A percentile compares a stretch with the other conserved stretches of the same genome.
These are phyloP conservation scores for Fusarium tricinctum DNA, from an alignment of 2,329 filamentous ascomycete genomes.

Conservation along the genomic window DNA sequence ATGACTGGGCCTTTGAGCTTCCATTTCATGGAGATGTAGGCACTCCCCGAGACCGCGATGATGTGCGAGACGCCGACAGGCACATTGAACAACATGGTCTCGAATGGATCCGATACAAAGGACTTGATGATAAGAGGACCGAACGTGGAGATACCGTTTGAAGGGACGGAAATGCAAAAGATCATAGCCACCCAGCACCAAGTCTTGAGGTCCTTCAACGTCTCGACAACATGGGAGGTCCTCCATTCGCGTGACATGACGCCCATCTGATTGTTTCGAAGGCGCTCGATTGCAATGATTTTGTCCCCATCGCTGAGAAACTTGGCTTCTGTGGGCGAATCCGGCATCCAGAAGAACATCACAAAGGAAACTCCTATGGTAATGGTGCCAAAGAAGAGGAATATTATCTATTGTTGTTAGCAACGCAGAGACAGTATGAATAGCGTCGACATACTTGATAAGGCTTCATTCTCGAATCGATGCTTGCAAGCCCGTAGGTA, in stretches of 20 bases:
- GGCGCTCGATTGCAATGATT: slow-evolving; percentile 66
- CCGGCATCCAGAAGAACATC: slow-evolving; percentile 64
- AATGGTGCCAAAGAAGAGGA: slow-evolving; percentile 66
- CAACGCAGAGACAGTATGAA: fast-evolving
- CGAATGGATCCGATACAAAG: slow-evolving; percentile 70
- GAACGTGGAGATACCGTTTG: slow-evolving; percentile 70
- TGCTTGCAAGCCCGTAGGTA: slow-evolving; percentile 71
- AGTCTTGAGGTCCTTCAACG: slow-evolving; percentile 69
- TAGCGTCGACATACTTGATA: slow-evolving; percentile 60
- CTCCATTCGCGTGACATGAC: slow-evolving; percentile 67
- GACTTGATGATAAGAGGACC: slow-evolving; percentile 71
- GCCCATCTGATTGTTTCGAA: slow-evolving; percentile 69
- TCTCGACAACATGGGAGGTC: slow-evolving; percentile 66
- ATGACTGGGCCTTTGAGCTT: slow-evolving; percentile 71
- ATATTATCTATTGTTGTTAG: slow-evolving; percentile 59
- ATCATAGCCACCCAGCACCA: slow-evolving; percentile 71
- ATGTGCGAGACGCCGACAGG: slow-evolving; percentile 72
- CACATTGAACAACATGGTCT: slow-evolving; percentile 72
- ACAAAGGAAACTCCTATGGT: slow-evolving; percentile 63
- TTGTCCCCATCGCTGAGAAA: slow-evolving; percentile 67
- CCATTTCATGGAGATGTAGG: slow-evolving; percentile 66
- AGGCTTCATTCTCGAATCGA: slow-evolving; percentile 59
- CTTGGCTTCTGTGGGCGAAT: slow-evolving; percentile 64
- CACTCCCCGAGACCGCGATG: slow-evolving; percentile 69
- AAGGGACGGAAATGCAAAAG: slow-evolving; percentile 69